These are phyloP conservation scores for Geotrichum australiense DNA, from an alignment of 1,139 yeast species.

Conservation along the genomic window DNA sequence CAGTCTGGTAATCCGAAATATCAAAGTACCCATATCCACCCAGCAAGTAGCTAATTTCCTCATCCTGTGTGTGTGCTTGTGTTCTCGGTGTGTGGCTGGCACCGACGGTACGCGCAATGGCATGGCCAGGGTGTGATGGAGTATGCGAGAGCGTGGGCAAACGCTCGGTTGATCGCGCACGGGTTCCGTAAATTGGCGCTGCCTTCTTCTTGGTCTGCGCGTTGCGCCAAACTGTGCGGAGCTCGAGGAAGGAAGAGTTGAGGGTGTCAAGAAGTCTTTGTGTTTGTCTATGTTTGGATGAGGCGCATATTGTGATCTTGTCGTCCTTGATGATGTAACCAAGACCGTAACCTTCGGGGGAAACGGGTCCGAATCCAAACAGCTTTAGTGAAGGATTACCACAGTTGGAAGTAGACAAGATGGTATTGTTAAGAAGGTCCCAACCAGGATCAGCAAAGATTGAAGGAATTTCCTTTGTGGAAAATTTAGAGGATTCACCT, in stretches of 20 bases:
- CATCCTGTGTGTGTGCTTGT: constrained; percentile 25
- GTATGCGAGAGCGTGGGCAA: constrained; percentile 18
- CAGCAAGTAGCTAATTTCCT: constrained; percentile 44
- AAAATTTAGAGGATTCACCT: constrained; percentile 11
- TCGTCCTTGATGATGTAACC: constrained; percentile 86
- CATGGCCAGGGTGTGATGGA: constrained; percentile 2
- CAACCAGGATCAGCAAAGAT: constrained; percentile 77
- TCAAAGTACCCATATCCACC: constrained; percentile 81
- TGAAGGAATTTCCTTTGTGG: constrained; percentile 39
- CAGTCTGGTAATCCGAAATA: constrained; percentile 55
- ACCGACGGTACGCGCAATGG: constrained; percentile 23
- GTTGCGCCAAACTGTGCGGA: constrained; percentile 44
- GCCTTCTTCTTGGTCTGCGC: constrained; percentile 10
- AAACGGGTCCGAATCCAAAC: constrained; percentile 90
- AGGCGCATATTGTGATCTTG: constrained; percentile 76
- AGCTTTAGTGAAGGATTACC: constrained; percentile 83
- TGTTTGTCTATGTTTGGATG: constrained; percentile 89
- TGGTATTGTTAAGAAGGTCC: constrained; percentile 59
- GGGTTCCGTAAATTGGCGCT: constrained; percentile 20
- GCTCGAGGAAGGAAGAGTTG: constrained; percentile 59
- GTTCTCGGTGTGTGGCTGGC: constrained; percentile 25
- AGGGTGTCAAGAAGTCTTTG: constrained; percentile 70
- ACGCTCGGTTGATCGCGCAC: constrained; percentile 26
- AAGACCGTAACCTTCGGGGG: constrained; percentile 84
- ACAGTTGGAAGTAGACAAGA: constrained; percentile 60